Evolutionary conservation across 495 filamentous ascomycete species (phyloP), one percentile per base, ranked within the genome.

Genomic region (Letharia lupina): DNA sequence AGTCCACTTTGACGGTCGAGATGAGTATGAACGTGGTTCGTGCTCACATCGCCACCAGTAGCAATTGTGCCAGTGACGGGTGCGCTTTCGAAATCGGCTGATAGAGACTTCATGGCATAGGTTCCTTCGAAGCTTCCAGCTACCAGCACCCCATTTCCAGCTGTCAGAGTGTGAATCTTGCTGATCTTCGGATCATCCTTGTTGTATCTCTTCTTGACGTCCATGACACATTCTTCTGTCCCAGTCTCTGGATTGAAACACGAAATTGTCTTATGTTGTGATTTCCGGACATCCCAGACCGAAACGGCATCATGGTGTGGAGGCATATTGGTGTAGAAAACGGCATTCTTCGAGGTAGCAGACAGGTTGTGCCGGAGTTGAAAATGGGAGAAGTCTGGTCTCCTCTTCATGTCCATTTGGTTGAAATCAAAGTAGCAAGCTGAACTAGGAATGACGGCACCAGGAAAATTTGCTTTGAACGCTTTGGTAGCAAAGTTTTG

Each of bases 351-450:
- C 13, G 88, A 89, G 23, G 86, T 83, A 60, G 86, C 83, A 4
- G 87, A 87, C 65, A 98, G 80, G 2, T 94, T 76, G 73, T 96
- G 93, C 59, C 93, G 89, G 20, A 97, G 83, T 70, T 98, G 93
- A 70, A 96, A 96, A 75, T 97, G 93, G 45, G 88, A 79, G 35
- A 93, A 77, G 39, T 82, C 81, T 28, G 89, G 82, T 52, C 84
- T 81, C 39, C 83, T 81, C 45, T 78, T 75, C 5, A 89, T 84
- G 65, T 89, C 82, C 84, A 91, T 91, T 39, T 83, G 80, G 28
- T 83, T 83, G 68, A 88, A 94, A 20, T 81, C 79, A 75, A 91
- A 93, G 73, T 82, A 91, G 66, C 80, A 82, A 39, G 82, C 81
- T 11, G 72, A 75, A 50, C 78, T 76, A 3, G 75, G 74, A 33